Conservation (phyloP, 2,329 filamentous ascomycete genomes). For the Ceratocystis variospora region DNA sequence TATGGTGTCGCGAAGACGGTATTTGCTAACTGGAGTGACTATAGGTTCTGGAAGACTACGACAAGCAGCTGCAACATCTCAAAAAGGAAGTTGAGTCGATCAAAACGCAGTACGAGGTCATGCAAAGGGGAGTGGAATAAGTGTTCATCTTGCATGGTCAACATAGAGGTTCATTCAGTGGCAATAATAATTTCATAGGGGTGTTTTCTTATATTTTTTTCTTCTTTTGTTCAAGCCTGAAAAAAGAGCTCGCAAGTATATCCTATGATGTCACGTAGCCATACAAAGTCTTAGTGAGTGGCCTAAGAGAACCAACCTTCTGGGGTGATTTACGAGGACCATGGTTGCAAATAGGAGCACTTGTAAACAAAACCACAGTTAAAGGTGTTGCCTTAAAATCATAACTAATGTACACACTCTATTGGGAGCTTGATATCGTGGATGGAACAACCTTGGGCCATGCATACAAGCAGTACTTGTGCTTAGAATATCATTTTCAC, state of each 20-base stretch:
- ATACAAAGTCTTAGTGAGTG: not conserved
- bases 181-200: not conserved
- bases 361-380: not conserved
- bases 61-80: slow-evolving; percentile 64
- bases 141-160: not conserved
- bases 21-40: slow-evolving; percentile 15
- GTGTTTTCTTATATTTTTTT: not conserved
- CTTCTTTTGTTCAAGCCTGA: too few species aligned
- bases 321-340: not conserved
- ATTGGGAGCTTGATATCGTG: slow-evolving; percentile 10
- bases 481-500: slow-evolving; percentile 33
- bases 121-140: slow-evolving; percentile 32
- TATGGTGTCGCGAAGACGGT: not conserved
- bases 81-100: slow-evolving; percentile 56
- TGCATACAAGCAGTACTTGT: not conserved
- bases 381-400: slow-evolving; percentile 6
- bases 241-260: not conserved
- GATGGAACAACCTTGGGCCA: not conserved
- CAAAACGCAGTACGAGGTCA: slow-evolving; percentile 42
- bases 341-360: not conserved
- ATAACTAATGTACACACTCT: slow-evolving; percentile 15
- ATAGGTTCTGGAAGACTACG: slow-evolving; percentile 67
- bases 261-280: slow-evolving; percentile 1
- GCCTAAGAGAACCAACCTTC: not conserved
- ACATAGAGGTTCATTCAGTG: not conserved